phyloP scores from a whole-genome alignment of 306 rosid genomes.

The Dryas alaskensis region DNA sequence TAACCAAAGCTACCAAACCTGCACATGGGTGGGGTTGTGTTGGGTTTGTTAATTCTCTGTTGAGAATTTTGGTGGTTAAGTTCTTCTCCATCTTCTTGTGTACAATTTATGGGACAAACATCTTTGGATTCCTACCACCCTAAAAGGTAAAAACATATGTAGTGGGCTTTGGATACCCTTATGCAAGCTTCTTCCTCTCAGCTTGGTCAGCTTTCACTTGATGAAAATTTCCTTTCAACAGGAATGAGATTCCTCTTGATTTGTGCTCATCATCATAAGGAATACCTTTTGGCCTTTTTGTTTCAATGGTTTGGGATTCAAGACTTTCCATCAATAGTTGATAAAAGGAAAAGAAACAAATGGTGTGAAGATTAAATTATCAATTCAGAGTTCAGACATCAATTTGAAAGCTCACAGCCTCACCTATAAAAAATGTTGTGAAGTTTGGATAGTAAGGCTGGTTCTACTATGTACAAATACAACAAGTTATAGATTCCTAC shows the following conservation, averaged over 20 bases:
- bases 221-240: not conserved
- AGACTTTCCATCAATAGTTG: not conserved
- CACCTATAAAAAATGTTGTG: not conserved
- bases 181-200: not conserved
- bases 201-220: too few relatives aligned
- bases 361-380: not conserved
- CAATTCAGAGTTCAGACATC: not conserved
- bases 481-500: not conserved
- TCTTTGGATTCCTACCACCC: slow-evolving; percentile 45
- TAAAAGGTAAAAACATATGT: not conserved
- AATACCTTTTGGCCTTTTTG: not conserved
- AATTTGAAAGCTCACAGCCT: slow-evolving; percentile 4
- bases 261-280: not conserved
- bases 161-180: slow-evolving; percentile 15
- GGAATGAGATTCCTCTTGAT: not conserved
- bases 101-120: slow-evolving; percentile 1
- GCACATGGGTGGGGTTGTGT: slow-evolving; percentile 63
- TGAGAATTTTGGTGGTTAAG: not conserved
- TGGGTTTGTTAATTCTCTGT: slow-evolving; percentile 29
- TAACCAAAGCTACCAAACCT: slow-evolving; percentile 3
- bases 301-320: not conserved
- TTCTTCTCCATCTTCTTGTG: not conserved
- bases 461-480: slow-evolving; percentile 8
- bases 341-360: not conserved
- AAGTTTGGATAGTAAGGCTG: slow-evolving; percentile 6